These are phyloP conservation scores for Exserohilum turcica DNA, from an alignment of 2,329 filamentous ascomycete species.

Conservation along the genomic window DNA sequence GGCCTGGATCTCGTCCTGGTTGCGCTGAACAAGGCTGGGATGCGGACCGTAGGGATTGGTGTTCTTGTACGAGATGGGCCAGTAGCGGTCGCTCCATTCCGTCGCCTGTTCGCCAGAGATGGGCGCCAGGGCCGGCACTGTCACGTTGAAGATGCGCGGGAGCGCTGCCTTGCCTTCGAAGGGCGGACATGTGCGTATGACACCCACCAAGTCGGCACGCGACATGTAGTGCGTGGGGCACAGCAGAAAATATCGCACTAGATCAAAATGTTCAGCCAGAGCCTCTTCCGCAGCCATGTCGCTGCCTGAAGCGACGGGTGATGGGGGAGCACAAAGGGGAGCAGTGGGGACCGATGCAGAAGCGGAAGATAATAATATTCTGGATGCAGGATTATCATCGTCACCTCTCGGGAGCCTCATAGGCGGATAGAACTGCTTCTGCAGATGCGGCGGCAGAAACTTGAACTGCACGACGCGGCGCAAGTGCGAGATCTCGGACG, in stretches of 20 bases:
- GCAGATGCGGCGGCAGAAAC: constrained; percentile 68
- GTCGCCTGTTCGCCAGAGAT: constrained; percentile 76
- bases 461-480: constrained; percentile 75
- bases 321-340: constrained; percentile 4
- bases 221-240: constrained; percentile 59
- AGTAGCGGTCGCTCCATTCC: constrained; percentile 76
- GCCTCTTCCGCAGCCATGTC: constrained; percentile 20
- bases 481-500: constrained; percentile 61
- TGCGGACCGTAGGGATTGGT: constrained; percentile 87
- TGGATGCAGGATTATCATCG: constrained; percentile 37
- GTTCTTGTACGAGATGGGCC: constrained; percentile 85
- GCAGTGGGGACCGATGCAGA: constrained; percentile 19
- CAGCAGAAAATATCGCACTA: constrained; percentile 57
- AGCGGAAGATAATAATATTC: constrained; percentile 37
- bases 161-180: constrained; percentile 50
- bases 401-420: constrained; percentile 43
- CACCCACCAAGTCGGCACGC: constrained; percentile 54
- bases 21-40: constrained; percentile 72
- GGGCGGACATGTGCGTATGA: constrained; percentile 44
- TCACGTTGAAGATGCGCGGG: constrained; percentile 64
- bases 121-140: constrained; percentile 74
- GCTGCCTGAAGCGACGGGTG: constrained; percentile 12
- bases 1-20: constrained; percentile 69
- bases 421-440: constrained; percentile 41
- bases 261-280: constrained; percentile 38